Conservation (phyloP, 2,329 filamentous ascomycete species). For the Beauveria pseudobassiana region DNA sequence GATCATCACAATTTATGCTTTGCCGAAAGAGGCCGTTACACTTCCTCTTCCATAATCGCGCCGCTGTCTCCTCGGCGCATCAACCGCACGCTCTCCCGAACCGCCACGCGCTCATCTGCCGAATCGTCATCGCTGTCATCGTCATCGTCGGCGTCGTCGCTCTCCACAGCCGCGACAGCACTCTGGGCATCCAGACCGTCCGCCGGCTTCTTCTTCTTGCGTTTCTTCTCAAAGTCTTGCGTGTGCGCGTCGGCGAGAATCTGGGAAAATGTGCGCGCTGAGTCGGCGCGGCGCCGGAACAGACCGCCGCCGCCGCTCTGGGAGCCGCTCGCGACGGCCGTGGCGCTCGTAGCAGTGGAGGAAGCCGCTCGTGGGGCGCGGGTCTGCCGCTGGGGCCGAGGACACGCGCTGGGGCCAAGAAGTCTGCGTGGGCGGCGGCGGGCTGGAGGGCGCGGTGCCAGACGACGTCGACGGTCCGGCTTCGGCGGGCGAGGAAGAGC, state of each 20-base stretch:
- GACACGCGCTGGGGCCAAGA: neutral
- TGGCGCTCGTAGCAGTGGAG: constrained; percentile 15
- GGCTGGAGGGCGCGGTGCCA: neutral
- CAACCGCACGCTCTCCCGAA: neutral
- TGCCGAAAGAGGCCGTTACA: neutral
- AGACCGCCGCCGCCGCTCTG: constrained; percentile 12
- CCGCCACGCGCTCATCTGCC: constrained; percentile 15
- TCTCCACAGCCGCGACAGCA: constrained; percentile 15
- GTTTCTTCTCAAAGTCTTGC: constrained; percentile 84
- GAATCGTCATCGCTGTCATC: constrained; percentile 27
- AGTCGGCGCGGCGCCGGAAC: constrained; percentile 26
- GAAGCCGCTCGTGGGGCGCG: neutral
- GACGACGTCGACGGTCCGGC: neutral
- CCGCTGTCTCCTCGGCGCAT: neutral
- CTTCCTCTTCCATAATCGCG: neutral
- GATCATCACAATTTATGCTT: neutral
- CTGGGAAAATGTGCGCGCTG: constrained; percentile 38
- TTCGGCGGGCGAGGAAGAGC: neutral
- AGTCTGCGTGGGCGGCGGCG: neutral
- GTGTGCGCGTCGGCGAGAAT: constrained; percentile 80
- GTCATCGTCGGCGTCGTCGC: constrained; percentile 27
- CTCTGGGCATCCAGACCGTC: neutral
- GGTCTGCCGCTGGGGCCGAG: neutral
- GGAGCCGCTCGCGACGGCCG: constrained; percentile 14
- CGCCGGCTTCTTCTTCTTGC: constrained; percentile 22